A percentile compares a stretch with the other conserved stretches of the same genome.
These are phyloP conservation scores for Yamadazyma sp. DNA, from an alignment of 1,139 yeast species.

Conservation along the genomic window DNA sequence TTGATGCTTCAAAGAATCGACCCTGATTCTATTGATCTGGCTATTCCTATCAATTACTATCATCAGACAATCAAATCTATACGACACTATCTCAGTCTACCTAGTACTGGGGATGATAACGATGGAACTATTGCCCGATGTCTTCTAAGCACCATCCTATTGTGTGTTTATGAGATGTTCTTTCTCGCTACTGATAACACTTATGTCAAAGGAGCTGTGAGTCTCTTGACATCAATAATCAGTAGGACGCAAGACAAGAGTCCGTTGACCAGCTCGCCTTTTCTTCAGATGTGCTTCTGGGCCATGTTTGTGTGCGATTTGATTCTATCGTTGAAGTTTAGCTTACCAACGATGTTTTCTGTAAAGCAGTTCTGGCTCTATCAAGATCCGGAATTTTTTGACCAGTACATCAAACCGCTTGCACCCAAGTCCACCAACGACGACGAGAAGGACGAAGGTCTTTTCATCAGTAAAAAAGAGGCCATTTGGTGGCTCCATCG, in stretches of 20 bases:
- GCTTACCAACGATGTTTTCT: constrained; percentile 31
- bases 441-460: constrained; percentile 2
- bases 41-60: constrained; percentile 36
- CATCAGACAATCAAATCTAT: constrained; percentile 36
- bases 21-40: constrained; percentile 29
- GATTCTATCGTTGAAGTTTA: constrained; percentile 33
- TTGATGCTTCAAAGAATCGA: constrained; percentile 30
- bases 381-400: constrained; percentile 32
- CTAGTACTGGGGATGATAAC: constrained; percentile 23
- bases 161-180: constrained; percentile 40
- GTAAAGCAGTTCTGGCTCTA: constrained; percentile 31
- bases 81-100: constrained; percentile 24
- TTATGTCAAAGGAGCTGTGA: constrained; percentile 37
- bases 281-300: constrained; percentile 38
- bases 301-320: constrained; percentile 36
- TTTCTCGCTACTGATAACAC: constrained; percentile 38
- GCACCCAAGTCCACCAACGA: constrained; percentile 1
- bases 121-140: constrained; percentile 35
- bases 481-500: constrained; percentile 42
- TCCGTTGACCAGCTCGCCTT: constrained; percentile 27
- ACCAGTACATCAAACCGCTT: constrained; percentile 16
- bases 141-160: constrained; percentile 35
- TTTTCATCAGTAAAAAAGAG: constrained; percentile 18
- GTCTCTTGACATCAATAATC: constrained; percentile 29
- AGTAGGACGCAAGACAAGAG: constrained; percentile 18